Conservation (phyloP, 73 alveolate species). For the Paramecium biaurelia region DNA sequence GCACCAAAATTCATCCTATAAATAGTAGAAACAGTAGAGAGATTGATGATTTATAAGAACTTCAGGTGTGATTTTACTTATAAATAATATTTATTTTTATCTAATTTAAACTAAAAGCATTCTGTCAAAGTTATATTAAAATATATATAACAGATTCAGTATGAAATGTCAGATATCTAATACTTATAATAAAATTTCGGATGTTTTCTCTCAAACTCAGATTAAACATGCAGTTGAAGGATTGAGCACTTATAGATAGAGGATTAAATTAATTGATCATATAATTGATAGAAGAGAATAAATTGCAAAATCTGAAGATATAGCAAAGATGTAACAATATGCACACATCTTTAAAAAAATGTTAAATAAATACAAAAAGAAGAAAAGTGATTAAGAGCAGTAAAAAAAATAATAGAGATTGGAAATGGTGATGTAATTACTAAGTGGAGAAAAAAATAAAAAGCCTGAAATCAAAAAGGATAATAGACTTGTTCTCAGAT, state of each 20-base stretch:
- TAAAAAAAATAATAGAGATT: not conserved
- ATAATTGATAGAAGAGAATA: conserved; percentile 19
- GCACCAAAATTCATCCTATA: not conserved
- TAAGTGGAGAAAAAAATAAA: not conserved
- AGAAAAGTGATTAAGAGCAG: not conserved
- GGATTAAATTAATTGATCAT: conserved; percentile 19
- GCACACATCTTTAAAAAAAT: conserved; percentile 7
- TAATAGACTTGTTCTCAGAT: not conserved
- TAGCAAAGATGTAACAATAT: not conserved
- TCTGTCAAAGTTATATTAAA: not conserved
- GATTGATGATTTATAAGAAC: not conserved
- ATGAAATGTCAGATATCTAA: not conserved
- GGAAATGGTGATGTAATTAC: conserved; percentile 30
- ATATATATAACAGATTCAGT: not conserved
- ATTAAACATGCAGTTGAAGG: conserved; percentile 28
- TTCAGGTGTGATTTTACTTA: not conserved
- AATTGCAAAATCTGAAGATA: conserved; percentile 8
- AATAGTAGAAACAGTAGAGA: not conserved
- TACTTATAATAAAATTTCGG: not conserved
- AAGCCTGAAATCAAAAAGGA: not conserved
- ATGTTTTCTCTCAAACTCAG: conserved; percentile 22
- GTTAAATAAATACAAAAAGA: not conserved
- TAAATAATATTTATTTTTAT: not conserved
- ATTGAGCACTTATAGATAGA: not conserved
- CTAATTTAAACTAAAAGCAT: not conserved